These are phyloP conservation scores for Paraglomus occultum DNA, from an alignment of 192 early-diverging fungal genomes.

Conservation along the genomic window DNA sequence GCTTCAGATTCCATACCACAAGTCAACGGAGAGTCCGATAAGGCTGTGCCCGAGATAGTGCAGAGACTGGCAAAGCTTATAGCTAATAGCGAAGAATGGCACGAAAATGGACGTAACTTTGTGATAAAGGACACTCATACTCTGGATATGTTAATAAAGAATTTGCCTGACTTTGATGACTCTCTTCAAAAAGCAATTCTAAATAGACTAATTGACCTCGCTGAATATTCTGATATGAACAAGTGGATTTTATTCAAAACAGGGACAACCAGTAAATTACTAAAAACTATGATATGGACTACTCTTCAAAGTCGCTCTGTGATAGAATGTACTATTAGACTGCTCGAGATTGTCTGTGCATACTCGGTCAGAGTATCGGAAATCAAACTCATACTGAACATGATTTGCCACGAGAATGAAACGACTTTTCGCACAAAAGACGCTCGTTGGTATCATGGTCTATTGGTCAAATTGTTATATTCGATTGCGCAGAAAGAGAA, in stretches of 20 bases:
- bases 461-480: conserved; percentile 22
- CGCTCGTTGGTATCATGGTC: conserved; percentile 23
- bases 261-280: not conserved
- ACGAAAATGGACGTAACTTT: not conserved
- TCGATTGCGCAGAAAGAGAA: conserved; percentile 27
- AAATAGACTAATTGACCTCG: conserved; percentile 9
- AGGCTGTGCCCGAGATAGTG: too few relatives aligned
- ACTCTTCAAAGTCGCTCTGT: not conserved
- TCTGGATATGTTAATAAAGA: not conserved
- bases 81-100: conserved; percentile 19
- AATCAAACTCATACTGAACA: conserved; percentile 23
- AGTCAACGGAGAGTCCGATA: too few relatives aligned
- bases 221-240: conserved; percentile 28
- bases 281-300: conserved; percentile 2
- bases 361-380: conserved; percentile 29
- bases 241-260: conserved; percentile 29
- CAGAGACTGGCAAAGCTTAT: too few relatives aligned
- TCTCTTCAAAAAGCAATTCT: not conserved
- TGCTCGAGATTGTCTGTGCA: conserved; percentile 24
- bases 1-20: too few relatives aligned
- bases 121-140: not conserved
- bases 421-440: not conserved
- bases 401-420: conserved; percentile 27
- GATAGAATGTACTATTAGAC: conserved; percentile 14
- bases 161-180: conserved; percentile 20